These are phyloP conservation scores for Platismatia glauca DNA, from an alignment of 495 filamentous ascomycete species.

Conservation along the genomic window DNA sequence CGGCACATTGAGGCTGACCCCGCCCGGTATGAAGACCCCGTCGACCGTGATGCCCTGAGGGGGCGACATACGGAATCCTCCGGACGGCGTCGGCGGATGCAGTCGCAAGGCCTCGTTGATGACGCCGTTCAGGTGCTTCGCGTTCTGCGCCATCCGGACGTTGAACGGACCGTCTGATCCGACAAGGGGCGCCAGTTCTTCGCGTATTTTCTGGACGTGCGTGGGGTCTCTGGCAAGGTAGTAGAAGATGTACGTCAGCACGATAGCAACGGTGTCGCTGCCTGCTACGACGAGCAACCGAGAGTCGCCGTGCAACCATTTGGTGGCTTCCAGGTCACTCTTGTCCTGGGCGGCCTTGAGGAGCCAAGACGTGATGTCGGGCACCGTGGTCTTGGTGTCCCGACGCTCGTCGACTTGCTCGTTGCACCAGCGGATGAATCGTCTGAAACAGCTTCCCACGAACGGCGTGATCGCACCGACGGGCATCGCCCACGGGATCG, in stretches of 20 bases:
- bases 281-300: conserved; percentile 17
- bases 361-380: conserved; percentile 8
- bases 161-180: conserved; percentile 10
- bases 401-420: conserved; percentile 12
- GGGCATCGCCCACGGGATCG: conserved; percentile 7
- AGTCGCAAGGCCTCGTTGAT: conserved; percentile 46
- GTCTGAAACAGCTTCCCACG: conserved; percentile 1
- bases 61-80: conserved; percentile 34
- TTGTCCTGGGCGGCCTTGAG: conserved; percentile 9
- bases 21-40: conserved; percentile 37
- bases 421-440: conserved; percentile 9
- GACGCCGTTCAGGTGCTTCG: conserved; percentile 35
- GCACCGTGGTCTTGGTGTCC: neutral
- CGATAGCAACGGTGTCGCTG: conserved; percentile 36
- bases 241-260: conserved; percentile 34
- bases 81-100: conserved; percentile 33
- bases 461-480: conserved; percentile 10
- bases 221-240: conserved; percentile 28
- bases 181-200: conserved; percentile 25
- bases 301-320: conserved; percentile 18
- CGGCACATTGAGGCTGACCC: conserved; percentile 33
- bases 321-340: conserved; percentile 7
- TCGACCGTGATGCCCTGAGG: conserved; percentile 40
- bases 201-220: conserved; percentile 24
- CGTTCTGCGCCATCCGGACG: conserved; percentile 22